Evolutionary conservation across 1,139 yeast genomes (phyloP).

Genomic region (Sugiyamaella sp.): DNA sequence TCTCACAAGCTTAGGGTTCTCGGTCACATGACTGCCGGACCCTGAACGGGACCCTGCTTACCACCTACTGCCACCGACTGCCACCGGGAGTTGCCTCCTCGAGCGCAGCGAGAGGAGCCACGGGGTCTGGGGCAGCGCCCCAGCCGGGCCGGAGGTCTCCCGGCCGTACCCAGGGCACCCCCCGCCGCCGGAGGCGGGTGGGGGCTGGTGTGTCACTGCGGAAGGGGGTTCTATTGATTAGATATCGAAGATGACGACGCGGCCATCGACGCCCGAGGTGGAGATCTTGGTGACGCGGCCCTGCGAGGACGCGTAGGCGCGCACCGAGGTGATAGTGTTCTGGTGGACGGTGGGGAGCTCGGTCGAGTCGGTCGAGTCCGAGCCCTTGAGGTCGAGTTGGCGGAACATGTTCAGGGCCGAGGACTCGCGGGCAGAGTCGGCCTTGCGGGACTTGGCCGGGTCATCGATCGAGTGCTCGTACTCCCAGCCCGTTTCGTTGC

Average conservation of each 20-base stretch:
- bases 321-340: slow-evolving; percentile 78
- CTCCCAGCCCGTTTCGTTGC: slow-evolving; percentile 68
- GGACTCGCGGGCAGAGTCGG: slow-evolving; percentile 64
- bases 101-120: not conserved
- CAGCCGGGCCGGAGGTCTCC: not conserved
- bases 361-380: slow-evolving; percentile 53
- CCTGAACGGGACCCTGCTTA: too few relatives aligned
- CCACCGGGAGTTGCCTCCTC: too few relatives aligned
- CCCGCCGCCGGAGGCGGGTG: too few relatives aligned
- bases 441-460: slow-evolving; percentile 51
- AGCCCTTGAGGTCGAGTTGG: slow-evolving; percentile 93
- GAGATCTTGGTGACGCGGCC: slow-evolving; percentile 58
- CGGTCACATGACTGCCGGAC: too few relatives aligned
- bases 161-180: too few relatives aligned
- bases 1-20: too few relatives aligned
- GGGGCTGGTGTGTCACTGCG: too few relatives aligned
- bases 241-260: slow-evolving; percentile 65
- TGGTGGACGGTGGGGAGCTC: slow-evolving; percentile 82
- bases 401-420: slow-evolving; percentile 94
- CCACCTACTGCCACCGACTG: too few relatives aligned
- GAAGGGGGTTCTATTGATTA: too few relatives aligned
- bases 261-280: slow-evolving; percentile 86
- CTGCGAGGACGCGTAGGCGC: slow-evolving; percentile 49
- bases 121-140: slow-evolving; percentile 1
- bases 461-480: slow-evolving; percentile 68